Conservation (phyloP, 306 rosid species). For the Biancaea sappan region DNA sequence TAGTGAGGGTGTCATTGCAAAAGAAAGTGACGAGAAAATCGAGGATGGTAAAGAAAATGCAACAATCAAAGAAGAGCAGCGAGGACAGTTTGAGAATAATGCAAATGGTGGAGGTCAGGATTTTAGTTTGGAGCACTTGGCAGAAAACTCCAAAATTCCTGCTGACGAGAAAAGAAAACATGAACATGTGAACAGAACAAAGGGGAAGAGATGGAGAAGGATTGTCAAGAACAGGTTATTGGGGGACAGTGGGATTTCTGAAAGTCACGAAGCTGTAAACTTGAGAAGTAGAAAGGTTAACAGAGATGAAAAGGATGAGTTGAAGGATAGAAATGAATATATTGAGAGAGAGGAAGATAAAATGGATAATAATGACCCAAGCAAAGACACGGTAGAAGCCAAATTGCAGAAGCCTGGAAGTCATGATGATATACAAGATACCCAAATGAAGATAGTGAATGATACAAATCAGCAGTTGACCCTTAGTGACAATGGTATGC, state of each 20-base stretch:
- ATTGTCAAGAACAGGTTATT: constrained; percentile 37
- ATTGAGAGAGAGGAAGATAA: constrained; percentile 10
- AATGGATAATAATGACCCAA: neutral
- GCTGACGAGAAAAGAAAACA: constrained; percentile 39
- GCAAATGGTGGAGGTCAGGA: constrained; percentile 22
- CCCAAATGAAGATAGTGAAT: constrained; percentile 10
- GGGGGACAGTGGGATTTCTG: constrained; percentile 38
- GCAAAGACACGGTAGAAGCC: constrained; percentile 28
- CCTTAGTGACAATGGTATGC: constrained; percentile 2
- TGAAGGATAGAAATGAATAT: constrained; percentile 13
- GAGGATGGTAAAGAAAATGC: constrained; percentile 30
- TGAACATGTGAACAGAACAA: constrained; percentile 35
- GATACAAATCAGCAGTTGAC: constrained; percentile 30
- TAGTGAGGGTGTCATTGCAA: neutral
- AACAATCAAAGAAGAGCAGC: constrained; percentile 16
- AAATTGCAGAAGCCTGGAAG: constrained; percentile 29
- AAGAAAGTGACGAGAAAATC: constrained; percentile 7
- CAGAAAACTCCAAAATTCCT: neutral
- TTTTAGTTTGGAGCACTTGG: constrained; percentile 18
- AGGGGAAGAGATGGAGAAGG: constrained; percentile 52
- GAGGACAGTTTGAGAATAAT: constrained; percentile 28
- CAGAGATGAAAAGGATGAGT: constrained; percentile 32
- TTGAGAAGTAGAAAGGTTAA: constrained; percentile 35
- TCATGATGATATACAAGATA: constrained; percentile 30
- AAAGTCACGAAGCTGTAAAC: constrained; percentile 32